phyloP scores from a whole-genome alignment of 2,329 filamentous ascomycete genomes.

The Ceratocystis albifundus region DNA sequence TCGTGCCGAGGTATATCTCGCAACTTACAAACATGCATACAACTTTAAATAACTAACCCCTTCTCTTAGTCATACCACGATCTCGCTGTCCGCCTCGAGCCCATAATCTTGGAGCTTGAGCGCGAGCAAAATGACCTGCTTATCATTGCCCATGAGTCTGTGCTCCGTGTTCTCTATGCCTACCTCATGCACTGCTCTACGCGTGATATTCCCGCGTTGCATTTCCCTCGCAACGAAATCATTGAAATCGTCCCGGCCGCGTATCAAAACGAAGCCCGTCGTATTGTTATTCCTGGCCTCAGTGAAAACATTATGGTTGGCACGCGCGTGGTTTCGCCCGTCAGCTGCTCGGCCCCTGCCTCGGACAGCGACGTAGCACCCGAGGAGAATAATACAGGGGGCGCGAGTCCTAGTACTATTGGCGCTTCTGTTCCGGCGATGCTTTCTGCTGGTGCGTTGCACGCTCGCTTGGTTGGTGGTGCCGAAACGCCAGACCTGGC shows the following conservation, averaged over 20 bases:
- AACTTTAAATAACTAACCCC: constrained; percentile 12
- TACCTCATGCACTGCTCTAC: constrained; percentile 98
- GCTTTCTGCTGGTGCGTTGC: not conserved
- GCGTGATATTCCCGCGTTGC: constrained; percentile 80
- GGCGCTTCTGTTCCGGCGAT: not conserved
- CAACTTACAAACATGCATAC: no score
- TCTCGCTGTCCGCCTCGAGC: constrained; percentile 91
- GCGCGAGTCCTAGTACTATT: not conserved
- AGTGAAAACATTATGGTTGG: constrained; percentile 58
- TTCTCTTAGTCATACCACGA: constrained; percentile 78
- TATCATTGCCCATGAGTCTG: constrained; percentile 95
- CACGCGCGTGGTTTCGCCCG: constrained; percentile 22
- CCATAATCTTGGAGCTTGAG: constrained; percentile 93
- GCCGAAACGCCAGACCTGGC: constrained; percentile 19
- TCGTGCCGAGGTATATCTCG: constrained; percentile 61
- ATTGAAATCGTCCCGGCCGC: constrained; percentile 97
- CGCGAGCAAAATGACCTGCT: constrained; percentile 94
- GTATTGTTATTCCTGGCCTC: constrained; percentile 68
- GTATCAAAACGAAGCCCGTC: constrained; percentile 91
- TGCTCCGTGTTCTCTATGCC: constrained; percentile 90
- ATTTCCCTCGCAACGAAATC: constrained; percentile 92
- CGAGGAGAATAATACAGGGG: not conserved
- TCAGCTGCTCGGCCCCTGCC: constrained; percentile 7
- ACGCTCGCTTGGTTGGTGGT: constrained; percentile 12
- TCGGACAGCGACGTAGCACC: constrained; percentile 12